Base-by-base conservation (phyloP, 768 basidiomycete genomes). In the Terana coerulea region DNA sequence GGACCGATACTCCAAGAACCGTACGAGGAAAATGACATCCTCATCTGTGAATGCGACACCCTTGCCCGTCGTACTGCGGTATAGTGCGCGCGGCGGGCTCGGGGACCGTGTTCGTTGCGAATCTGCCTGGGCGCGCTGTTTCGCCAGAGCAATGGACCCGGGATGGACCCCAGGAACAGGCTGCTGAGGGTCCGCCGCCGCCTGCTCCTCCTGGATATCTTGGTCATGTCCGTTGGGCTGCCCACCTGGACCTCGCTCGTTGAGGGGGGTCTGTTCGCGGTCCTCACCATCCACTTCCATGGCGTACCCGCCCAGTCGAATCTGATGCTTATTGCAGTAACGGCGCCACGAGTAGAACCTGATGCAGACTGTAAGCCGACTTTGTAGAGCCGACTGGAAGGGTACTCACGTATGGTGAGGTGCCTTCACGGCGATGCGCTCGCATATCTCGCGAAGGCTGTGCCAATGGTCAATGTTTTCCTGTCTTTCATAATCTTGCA, bases 311-410 rank as follows among this genome's bases (percentile, higher is more conserved):
- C 88, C 88, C 0, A 93, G 75, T n/a, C 88, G 83, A 44, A 93
- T 93, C 66, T 92, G 88, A 65, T 93, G 90, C 63, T 92, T 93
- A 64, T 93, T 93, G 71, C 91, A 93, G 61, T 92, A 93, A 37
- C 91, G 81, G 34, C 91, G 79, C 91, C 91, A 93, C 1, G 90
- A 92, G 64, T 91, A 92, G 64, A 92, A 92, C 10, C 89, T 91
- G 49, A 14, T 9, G 19, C 46, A 31, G 36, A n/a, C 19, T 34
- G 19, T 19, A 47, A 19, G 19, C 6, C 17, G 46, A 34, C 52
- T 46, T 55, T 14, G 11, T 25, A 42, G 51, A 24, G 37, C 12
- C 17, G 9, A 33, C 36, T 3, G 2, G 6, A 5, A 17, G 24
- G 36, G n/a, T 34, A 56, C 82, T 60, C 72, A 90, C 87, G 91